Percentiles rank a stretch among this genome's conserved stretches.
Evolutionary conservation across 306 rosid species (phyloP).

Genomic region (Vigna mungo): DNA sequence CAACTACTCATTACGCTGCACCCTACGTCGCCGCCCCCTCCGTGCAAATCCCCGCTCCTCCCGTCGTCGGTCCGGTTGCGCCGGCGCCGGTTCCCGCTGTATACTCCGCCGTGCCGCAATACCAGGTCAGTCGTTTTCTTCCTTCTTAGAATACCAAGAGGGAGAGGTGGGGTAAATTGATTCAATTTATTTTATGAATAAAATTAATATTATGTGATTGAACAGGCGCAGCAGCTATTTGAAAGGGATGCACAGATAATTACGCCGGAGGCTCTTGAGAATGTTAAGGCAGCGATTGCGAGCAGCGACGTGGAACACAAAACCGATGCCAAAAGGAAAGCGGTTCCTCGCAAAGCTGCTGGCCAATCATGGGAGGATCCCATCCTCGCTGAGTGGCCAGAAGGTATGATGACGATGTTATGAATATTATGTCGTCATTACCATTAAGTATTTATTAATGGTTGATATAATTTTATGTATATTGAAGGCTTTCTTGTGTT

Average conservation of each 20-base stretch:
- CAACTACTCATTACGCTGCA: constrained; percentile 21
- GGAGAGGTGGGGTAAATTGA: background rate
- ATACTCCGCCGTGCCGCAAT: constrained; percentile 16
- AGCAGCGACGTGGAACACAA: constrained; percentile 89
- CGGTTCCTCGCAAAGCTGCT: constrained; percentile 96
- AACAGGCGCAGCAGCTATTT: constrained; percentile 91
- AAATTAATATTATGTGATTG: constrained; percentile 4
- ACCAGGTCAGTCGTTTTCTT: background rate
- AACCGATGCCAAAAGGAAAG: constrained; percentile 84
- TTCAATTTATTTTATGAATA: background rate
- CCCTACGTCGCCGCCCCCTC: constrained; percentile 13
- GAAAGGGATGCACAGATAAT: constrained; percentile 93
- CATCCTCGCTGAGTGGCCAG: constrained; percentile 94
- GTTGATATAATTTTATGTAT: background rate
- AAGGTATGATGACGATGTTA: constrained; percentile 56
- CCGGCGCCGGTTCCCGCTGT: background rate
- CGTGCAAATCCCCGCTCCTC: constrained; percentile 15
- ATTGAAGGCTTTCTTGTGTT: background rate
- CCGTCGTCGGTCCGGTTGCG: background rate
- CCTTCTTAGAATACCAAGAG: background rate
- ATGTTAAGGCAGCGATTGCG: constrained; percentile 93
- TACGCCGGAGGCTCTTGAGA: constrained; percentile 93
- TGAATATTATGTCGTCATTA: background rate
- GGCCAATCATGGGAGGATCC: constrained; percentile 98
- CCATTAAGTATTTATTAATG: background rate